Conservation (phyloP, 768 basidiomycete species). For the Tulasnella sp. region DNA sequence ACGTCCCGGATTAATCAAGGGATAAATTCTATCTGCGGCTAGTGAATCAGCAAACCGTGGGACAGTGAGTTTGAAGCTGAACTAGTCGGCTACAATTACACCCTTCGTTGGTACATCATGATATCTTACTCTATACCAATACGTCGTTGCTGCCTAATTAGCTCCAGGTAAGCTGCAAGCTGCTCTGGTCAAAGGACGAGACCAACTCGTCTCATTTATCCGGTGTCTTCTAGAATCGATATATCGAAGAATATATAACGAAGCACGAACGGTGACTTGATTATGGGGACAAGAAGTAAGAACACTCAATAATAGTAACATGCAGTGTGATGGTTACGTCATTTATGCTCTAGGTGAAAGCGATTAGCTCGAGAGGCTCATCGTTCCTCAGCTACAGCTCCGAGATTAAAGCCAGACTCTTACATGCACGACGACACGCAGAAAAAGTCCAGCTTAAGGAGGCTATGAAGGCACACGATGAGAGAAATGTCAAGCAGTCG, state of each 20-base stretch:
- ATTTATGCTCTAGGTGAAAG: conserved; percentile 46
- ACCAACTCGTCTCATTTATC: neutral
- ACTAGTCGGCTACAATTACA: too few relatives aligned
- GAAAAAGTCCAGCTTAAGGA: conserved; percentile 99
- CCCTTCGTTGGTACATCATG: too few relatives aligned
- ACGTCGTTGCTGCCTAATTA: too few relatives aligned
- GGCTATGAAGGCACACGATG: conserved; percentile 98
- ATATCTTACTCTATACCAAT: too few relatives aligned
- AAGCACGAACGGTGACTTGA: conserved; percentile 92
- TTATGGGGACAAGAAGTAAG: conserved; percentile 88
- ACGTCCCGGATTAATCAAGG: too few relatives aligned
- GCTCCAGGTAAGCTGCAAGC: conserved; percentile 8
- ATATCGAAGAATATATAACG: conserved; percentile 98
- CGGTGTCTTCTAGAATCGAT: conserved; percentile 89
- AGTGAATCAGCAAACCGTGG: too few relatives aligned
- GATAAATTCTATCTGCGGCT: too few relatives aligned
- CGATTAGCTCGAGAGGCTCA: conserved; percentile 67
- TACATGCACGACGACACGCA: conserved; percentile 89
- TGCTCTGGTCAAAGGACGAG: neutral
- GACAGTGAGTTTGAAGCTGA: too few relatives aligned
- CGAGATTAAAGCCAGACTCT: conserved; percentile 91
- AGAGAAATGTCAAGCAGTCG: conserved; percentile 91
- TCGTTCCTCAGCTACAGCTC: conserved; percentile 66
- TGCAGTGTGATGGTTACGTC: neutral
- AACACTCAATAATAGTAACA: neutral